Percentiles rank a stretch among this genome's conserved stretches.
Evolutionary conservation across 352 stramenopile species (phyloP).

Genomic region (Blastocystis sp.): DNA sequence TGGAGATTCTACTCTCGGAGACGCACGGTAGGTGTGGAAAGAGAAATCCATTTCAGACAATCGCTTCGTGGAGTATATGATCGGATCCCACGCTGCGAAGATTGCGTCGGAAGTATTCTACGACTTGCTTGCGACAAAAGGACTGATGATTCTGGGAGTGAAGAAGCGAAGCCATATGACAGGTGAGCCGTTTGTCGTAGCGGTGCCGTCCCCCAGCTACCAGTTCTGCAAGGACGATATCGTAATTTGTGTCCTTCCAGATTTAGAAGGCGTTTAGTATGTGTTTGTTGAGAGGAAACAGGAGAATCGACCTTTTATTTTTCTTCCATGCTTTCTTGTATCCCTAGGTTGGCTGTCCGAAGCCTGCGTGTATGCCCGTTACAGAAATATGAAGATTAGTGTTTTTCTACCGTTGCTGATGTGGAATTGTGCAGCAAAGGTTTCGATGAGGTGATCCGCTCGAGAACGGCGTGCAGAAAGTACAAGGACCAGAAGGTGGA

Average conservation of each 20-base stretch:
- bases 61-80: slow-evolving; percentile 13
- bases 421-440: neutral
- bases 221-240: slow-evolving; percentile 44
- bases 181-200: slow-evolving; percentile 25
- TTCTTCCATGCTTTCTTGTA: neutral
- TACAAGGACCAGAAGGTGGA: slow-evolving; percentile 17
- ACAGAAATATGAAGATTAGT: neutral
- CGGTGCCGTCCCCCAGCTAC: neutral
- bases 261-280: neutral
- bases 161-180: neutral
- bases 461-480: neutral
- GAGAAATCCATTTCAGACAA: neutral
- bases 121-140: neutral
- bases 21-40: neutral
- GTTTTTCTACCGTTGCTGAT: slow-evolving; percentile 31
- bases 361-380: neutral
- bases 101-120: slow-evolving; percentile 20
- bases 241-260: slow-evolving; percentile 45
- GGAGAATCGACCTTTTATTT: too few species aligned
- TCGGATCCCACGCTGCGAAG: neutral
- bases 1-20: slow-evolving; percentile 28
- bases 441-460: slow-evolving; percentile 26
- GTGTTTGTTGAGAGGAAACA: slow-evolving; percentile 28
- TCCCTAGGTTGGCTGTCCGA: neutral
- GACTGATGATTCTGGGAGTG: slow-evolving; percentile 50